Conservation (phyloP, 2,329 filamentous ascomycete genomes). For the Aspergillus sclerotialis region DNA sequence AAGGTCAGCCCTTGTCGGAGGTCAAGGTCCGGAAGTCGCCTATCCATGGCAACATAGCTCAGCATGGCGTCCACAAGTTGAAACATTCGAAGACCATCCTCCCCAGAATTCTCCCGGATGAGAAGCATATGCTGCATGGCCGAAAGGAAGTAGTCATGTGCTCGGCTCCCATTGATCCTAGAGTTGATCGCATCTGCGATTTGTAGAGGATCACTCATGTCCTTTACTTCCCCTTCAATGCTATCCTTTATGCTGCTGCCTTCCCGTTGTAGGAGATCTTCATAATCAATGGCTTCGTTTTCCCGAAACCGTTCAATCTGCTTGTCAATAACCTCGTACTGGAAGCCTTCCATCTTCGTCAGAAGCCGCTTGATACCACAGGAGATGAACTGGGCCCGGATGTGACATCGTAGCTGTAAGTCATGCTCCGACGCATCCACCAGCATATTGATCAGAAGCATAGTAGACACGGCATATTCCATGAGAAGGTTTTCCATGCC, state of each 20-base stretch:
- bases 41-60: slow-evolving; percentile 97
- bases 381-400: slow-evolving; percentile 90
- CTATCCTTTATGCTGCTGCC: slow-evolving; percentile 85
- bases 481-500: slow-evolving; percentile 98
- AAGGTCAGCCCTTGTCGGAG: slow-evolving; percentile 97
- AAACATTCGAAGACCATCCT: slow-evolving; percentile 91
- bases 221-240: slow-evolving; percentile 77
- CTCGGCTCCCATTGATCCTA: slow-evolving; percentile 73
- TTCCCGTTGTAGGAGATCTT: slow-evolving; percentile 90
- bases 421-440: slow-evolving; percentile 86
- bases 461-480: slow-evolving; percentile 94
- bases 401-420: slow-evolving; percentile 84
- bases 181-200: slow-evolving; percentile 90
- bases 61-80: slow-evolving; percentile 98
- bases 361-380: slow-evolving; percentile 92
- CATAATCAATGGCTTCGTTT: slow-evolving; percentile 96
- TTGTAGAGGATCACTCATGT: slow-evolving; percentile 85
- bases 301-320: slow-evolving; percentile 89
- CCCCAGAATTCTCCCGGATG: slow-evolving; percentile 83
- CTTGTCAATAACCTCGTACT: slow-evolving; percentile 97
- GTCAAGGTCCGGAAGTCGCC: slow-evolving; percentile 91
- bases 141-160: slow-evolving; percentile 92
- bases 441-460: slow-evolving; percentile 95
- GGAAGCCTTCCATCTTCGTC: slow-evolving; percentile 95
- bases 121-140: slow-evolving; percentile 91